Percentiles rank a stretch among this genome's conserved stretches.
phyloP scores from a whole-genome alignment of 345 rosid genomes.

The Linum tenue region DNA sequence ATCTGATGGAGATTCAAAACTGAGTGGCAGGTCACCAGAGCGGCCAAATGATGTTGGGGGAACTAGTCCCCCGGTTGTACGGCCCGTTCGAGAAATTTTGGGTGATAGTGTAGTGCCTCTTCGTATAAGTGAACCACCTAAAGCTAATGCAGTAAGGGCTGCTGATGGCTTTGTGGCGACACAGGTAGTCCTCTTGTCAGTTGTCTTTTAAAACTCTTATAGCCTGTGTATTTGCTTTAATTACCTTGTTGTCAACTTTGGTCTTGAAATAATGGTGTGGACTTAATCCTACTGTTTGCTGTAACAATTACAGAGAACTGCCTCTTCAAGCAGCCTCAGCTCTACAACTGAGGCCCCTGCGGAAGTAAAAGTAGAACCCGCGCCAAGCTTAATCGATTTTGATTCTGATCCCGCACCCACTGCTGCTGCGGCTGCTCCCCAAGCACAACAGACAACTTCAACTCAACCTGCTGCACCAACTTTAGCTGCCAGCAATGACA shows the following conservation, averaged over 20 bases:
- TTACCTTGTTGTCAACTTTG: background rate
- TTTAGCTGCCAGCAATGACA: constrained; percentile 32
- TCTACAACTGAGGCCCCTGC: constrained; percentile 45
- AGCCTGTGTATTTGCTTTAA: background rate
- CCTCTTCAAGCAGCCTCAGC: constrained; percentile 56
- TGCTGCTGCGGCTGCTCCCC: constrained; percentile 29
- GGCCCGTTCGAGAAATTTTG: constrained; percentile 86
- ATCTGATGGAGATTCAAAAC: constrained; percentile 48
- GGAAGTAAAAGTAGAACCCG: constrained; percentile 52
- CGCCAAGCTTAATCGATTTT: constrained; percentile 84
- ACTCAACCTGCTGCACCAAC: constrained; percentile 38
- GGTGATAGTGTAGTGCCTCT: constrained; percentile 79
- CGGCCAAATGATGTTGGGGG: constrained; percentile 46
- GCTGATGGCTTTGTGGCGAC: constrained; percentile 37
- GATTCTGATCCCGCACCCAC: constrained; percentile 75
- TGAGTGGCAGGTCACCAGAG: constrained; percentile 68
- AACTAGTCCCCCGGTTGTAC: constrained; percentile 68
- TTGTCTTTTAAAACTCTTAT: background rate
- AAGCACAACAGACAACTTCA: constrained; percentile 28
- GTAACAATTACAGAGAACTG: constrained; percentile 48
- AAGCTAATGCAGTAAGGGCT: constrained; percentile 45
- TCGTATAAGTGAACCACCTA: constrained; percentile 81
- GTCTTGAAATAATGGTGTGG: background rate
- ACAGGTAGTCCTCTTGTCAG: constrained; percentile 41
- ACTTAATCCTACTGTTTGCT: background rate